Evolutionary conservation across 768 basidiomycete genomes (phyloP).

Genomic region (Mycena belliarum): DNA sequence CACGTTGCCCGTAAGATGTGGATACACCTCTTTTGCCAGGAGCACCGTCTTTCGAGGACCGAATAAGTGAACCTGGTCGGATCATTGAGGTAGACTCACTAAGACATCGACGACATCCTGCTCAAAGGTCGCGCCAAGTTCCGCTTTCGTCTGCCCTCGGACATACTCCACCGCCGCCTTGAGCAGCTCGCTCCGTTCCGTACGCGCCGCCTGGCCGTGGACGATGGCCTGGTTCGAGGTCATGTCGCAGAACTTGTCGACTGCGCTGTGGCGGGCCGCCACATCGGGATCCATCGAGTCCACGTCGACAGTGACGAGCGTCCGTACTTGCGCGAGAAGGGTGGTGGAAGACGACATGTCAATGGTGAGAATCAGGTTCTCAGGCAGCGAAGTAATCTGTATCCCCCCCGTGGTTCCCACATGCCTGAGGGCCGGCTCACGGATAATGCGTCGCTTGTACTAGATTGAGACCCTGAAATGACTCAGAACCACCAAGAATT

Average conservation of each 20-base stretch:
- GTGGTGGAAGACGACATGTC: slow-evolving; percentile 21
- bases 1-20: slow-evolving; percentile 43
- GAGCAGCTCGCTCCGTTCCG: slow-evolving; percentile 34
- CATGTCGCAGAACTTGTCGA: slow-evolving; percentile 42
- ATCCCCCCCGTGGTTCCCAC: too few relatives aligned
- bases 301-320: slow-evolving; percentile 41
- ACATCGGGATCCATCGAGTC: slow-evolving; percentile 50
- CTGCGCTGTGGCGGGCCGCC: slow-evolving; percentile 33
- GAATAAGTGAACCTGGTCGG: too few relatives aligned
- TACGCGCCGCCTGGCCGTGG: slow-evolving; percentile 33
- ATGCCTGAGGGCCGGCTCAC: too few relatives aligned
- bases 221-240: slow-evolving; percentile 53
- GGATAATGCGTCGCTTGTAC: too few relatives aligned
- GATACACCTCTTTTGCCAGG: slow-evolving; percentile 44
- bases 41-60: slow-evolving; percentile 44
- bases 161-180: slow-evolving; percentile 34
- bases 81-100: slow-evolving; percentile 25
- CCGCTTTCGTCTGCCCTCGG: slow-evolving; percentile 20
- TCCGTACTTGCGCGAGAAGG: slow-evolving; percentile 41
- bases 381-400: too few relatives aligned
- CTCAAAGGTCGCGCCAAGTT: slow-evolving; percentile 26
- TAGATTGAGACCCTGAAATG: too few relatives aligned
- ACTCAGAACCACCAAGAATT: too few relatives aligned
- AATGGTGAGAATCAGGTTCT: not conserved
- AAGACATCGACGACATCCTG: slow-evolving; percentile 40